Base-by-base conservation (phyloP, 768 basidiomycete genomes). In the Heimioporus sp. region DNA sequence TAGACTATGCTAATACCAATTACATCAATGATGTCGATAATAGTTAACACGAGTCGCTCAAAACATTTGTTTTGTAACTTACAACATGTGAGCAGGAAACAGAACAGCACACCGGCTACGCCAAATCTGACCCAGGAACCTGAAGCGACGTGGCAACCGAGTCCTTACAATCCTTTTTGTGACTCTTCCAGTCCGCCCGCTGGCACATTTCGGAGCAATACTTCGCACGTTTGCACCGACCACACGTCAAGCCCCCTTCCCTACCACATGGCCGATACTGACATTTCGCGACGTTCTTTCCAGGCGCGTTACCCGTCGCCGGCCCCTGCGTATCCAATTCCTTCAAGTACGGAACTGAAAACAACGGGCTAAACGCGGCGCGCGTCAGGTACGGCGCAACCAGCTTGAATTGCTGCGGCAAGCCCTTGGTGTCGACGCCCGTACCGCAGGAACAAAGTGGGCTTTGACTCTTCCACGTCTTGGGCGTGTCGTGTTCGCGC, bases 291-390 rank as follows among this genome's bases (percentile, higher is more conserved):
- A 2, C 49, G 11, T 15, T 46, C 37, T 15, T 13, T 5, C 24
- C 12, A 1, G 2, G 8, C 15, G 2, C 24, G 24, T 24, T 31
- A 8, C 19, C 30, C 15, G 6, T 28, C 5, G 0, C 20, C 9
- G 6, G 13, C 10, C 13, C 46, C 0, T 28, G 52, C 4, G 49
- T 20, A 16, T 48, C 41, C 34, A 39, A 46, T 32, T 57, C 66
- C 54, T 79, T 75, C 57, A 80, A 52, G 55, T 77, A 80, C 5
- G 80, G 69, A 7, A 78, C 75, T 0, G 78, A 66, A 49, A 83
- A 84, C 5, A 85, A 61, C 0, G 80, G 83, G 5, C 75, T 72
- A 13, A 86, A 64, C 0, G 79, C 83, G 3, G 80, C 67, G 17
- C 82, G 65, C 0, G 77, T 81, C 7, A 74, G 74, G 52, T 74